Conservation (phyloP, 176 grass and related monocot genomes). For the Puccinellia tenuiflora region DNA sequence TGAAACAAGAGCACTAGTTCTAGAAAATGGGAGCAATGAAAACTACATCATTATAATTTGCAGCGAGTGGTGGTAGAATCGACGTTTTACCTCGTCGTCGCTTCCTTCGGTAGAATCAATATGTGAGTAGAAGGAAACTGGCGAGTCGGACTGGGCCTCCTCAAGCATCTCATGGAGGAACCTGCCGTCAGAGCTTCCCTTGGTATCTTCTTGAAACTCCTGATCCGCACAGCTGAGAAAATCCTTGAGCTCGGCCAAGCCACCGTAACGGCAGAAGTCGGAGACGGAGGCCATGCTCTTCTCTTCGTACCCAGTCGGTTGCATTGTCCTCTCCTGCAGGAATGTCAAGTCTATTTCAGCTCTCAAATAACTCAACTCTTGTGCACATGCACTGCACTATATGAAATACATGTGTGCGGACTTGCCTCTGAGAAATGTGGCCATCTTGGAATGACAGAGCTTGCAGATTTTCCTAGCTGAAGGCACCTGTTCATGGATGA, state of each 20-base stretch:
- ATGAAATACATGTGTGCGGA: neutral
- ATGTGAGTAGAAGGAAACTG: slow-evolving; percentile 71
- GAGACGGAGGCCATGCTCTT: slow-evolving; percentile 21
- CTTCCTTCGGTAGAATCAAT: slow-evolving; percentile 53
- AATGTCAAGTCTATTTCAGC: slow-evolving; percentile 20
- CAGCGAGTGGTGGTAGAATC: neutral
- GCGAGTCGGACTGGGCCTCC: slow-evolving; percentile 74
- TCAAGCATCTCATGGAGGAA: slow-evolving; percentile 94
- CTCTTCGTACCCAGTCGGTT: slow-evolving; percentile 12
- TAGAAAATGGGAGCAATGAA: neutral
- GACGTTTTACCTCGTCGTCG: slow-evolving; percentile 50
- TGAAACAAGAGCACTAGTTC: neutral
- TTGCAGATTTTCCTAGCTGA: slow-evolving; percentile 25
- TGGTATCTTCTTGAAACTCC: slow-evolving; percentile 43
- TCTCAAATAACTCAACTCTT: slow-evolving; percentile 11
- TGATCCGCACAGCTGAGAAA: slow-evolving; percentile 36
- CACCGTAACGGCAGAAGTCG: slow-evolving; percentile 14
- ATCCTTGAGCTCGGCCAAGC: slow-evolving; percentile 41
- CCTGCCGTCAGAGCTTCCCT: slow-evolving; percentile 77
- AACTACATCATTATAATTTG: neutral
- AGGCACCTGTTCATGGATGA: slow-evolving; percentile 52
- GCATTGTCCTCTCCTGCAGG: slow-evolving; percentile 37
- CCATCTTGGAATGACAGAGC: slow-evolving; percentile 30
- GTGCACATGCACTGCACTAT: neutral
- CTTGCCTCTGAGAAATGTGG: slow-evolving; percentile 21